Base-by-base conservation (phyloP, 1,284 basidiomycete species). In the Schizophyllum amplum region DNA sequence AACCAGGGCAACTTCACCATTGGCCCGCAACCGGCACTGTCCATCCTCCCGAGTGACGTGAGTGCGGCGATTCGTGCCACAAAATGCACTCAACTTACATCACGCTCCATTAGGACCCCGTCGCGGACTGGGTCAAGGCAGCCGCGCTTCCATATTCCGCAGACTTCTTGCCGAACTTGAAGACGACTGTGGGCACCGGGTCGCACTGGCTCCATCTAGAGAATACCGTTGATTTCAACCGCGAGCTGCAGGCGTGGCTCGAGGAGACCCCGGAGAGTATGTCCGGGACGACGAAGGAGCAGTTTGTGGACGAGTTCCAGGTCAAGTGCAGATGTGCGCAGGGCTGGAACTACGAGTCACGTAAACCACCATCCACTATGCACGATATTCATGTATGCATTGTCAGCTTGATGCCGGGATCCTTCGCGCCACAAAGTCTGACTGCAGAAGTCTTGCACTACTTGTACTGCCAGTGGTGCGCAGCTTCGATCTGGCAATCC, bases 1-100 rank as follows among this genome's bases (percentile, higher is more conserved):
- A 65, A 65, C 4, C 83, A 85, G 63, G 82, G 80, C 21, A 86
- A 85, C 62, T 71, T 74, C 61, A 83, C 80, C 0, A 75, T 88
- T n/a, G n/a, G n/a, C 56, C 60, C 74, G 0, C 77, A 81, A 53
- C 85, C 85, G 1, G 76, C 76, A 0, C 71, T 88, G 4, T 76
- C 78, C 0, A 74, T 88, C 23, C 72, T 81, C 24, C 81, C 86
- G 1, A 74, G 72, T 17, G 56, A 79, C 57, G 83, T 83, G 57
- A 20, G 72, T 68, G 1, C 26, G 15, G 47, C 3, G n/a, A 22
- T 54, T 3, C 20, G 54, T 54, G 13, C 24, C 26, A 22, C 17
- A 3, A 51, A 23, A 20, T 6, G 52, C 9, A 20, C 15, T 47
- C 24, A 21, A 52, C 7, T 21, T 59, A 22, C 27, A 21, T n/a